Conservation (phyloP, 257 asterid genomes). For the Schizonepeta tenuifolia region DNA sequence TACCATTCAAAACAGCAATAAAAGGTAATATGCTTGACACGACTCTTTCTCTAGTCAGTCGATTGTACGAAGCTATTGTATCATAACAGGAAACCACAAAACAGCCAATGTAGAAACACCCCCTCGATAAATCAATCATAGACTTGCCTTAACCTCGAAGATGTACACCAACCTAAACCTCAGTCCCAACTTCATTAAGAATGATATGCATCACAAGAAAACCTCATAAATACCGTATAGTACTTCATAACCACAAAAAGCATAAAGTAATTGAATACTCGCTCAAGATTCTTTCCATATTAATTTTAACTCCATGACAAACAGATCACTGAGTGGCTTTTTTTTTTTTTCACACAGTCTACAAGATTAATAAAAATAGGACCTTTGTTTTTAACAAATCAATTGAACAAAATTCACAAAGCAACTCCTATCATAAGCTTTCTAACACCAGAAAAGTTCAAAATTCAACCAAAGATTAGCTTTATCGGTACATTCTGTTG, state of each 20-base stretch:
- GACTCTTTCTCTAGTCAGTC: not conserved
- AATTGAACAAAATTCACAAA: not conserved
- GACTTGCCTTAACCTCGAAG: not conserved
- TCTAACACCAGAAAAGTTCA: not conserved
- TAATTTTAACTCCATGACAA: not conserved
- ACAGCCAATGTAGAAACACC: not conserved
- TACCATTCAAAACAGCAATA: not conserved
- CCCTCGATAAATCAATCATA: not conserved
- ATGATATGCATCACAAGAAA: not conserved
- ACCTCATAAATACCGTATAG: not conserved
- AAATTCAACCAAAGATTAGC: not conserved
- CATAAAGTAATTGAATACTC: not conserved
- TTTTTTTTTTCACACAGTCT: not conserved
- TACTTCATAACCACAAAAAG: not conserved
- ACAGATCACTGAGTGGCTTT: not conserved
- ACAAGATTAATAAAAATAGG: not conserved
- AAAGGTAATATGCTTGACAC: not conserved
- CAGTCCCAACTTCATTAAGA: not conserved
- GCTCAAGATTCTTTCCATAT: not conserved
- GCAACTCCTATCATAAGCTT: not conserved
- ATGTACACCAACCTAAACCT: not conserved
- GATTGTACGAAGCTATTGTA: not conserved
- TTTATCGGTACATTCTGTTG: not conserved
- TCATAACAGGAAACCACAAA: not conserved
- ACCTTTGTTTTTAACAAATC: not conserved